Conservation (phyloP, 2,329 filamentous ascomycete species). For the Epichloe typhina region DNA sequence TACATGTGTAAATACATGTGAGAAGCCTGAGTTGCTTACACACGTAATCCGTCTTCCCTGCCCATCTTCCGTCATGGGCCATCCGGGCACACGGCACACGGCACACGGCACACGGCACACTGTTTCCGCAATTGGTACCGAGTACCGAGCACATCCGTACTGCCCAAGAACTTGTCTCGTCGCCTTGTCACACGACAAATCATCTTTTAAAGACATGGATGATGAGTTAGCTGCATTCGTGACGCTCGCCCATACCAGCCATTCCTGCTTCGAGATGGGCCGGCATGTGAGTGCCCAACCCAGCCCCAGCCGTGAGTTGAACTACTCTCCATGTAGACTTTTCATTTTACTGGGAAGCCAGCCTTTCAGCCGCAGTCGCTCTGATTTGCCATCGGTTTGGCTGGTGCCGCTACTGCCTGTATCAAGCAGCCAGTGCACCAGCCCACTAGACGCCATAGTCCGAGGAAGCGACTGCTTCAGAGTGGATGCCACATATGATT, state of each 20-base stretch:
- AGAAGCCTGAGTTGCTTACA: neutral
- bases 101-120: no score
- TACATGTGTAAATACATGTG: neutral
- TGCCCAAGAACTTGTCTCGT: neutral
- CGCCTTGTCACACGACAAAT: neutral
- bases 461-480: slow-evolving; percentile 27
- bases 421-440: slow-evolving; percentile 30
- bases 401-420: slow-evolving; percentile 5
- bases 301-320: neutral
- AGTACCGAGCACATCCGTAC: no score
- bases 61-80: no score
- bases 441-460: slow-evolving; percentile 23
- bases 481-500: slow-evolving; percentile 23
- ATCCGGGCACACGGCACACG: no score
- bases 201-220: neutral
- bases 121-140: no score
- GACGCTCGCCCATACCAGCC: neutral
- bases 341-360: slow-evolving; percentile 14
- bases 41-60: no score
- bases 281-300: neutral
- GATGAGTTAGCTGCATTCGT: neutral
- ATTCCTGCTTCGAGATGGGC: neutral
- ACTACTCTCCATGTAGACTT: neutral
- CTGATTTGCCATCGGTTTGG: neutral
- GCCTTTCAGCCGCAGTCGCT: slow-evolving; percentile 10